Evolutionary conservation across 345 rosid genomes (phyloP).

Genomic region (Arabis hirsuta): DNA sequence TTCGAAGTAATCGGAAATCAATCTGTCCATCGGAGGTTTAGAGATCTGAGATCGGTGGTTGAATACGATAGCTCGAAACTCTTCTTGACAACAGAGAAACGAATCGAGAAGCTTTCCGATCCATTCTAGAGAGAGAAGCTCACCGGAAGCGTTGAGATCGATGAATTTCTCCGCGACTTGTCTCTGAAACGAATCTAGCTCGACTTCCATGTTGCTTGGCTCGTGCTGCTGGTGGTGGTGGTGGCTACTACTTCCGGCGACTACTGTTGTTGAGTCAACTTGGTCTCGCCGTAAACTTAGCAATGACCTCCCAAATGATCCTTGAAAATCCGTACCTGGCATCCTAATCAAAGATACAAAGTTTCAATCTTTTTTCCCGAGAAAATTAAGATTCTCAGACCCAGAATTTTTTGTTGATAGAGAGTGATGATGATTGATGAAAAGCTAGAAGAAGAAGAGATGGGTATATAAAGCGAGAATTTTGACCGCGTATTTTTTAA

Average conservation of each 20-base stretch:
- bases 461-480: conserved; percentile 40
- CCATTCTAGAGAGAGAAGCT: conserved; percentile 68
- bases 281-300: conserved; percentile 59
- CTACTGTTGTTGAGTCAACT: conserved; percentile 34
- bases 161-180: conserved; percentile 62
- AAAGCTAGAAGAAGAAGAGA: conserved; percentile 32
- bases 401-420: neutral
- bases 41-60: conserved; percentile 46
- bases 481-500: conserved; percentile 43
- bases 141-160: conserved; percentile 51
- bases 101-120: conserved; percentile 59
- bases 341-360: conserved; percentile 44
- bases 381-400: conserved; percentile 10
- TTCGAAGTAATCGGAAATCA: conserved; percentile 64
- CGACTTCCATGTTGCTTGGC: conserved; percentile 45
- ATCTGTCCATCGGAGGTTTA: conserved; percentile 55
- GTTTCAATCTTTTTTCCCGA: neutral
- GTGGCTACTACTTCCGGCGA: conserved; percentile 17
- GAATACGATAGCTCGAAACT: conserved; percentile 57
- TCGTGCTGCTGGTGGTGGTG: conserved; percentile 34
- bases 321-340: conserved; percentile 68
- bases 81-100: conserved; percentile 69
- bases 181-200: conserved; percentile 66
- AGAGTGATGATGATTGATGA: conserved; percentile 44
- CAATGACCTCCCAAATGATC: conserved; percentile 55